Percentiles rank a stretch among this genome's conserved stretches.
Evolutionary conservation across 345 rosid genomes (phyloP).

Genomic region (Eutrema heterophyllum): DNA sequence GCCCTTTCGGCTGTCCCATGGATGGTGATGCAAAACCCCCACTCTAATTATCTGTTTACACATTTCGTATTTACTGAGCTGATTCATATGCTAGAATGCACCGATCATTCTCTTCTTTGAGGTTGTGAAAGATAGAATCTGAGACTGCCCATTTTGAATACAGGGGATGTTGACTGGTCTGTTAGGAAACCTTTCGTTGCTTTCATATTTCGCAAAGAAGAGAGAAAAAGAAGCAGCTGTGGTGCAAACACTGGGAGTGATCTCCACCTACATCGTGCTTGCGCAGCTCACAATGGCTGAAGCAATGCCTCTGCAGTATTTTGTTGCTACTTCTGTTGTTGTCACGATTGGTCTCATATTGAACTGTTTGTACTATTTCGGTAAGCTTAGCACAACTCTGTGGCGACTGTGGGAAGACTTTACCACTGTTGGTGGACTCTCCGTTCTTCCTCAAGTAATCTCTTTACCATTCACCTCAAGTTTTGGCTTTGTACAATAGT

Average conservation of each 20-base stretch:
- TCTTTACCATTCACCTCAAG: neutral
- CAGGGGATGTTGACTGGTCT: slow-evolving; percentile 92
- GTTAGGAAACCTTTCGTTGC: slow-evolving; percentile 80
- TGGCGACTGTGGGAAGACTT: slow-evolving; percentile 90
- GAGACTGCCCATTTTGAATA: slow-evolving; percentile 16
- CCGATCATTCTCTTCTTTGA: neutral
- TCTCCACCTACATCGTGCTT: slow-evolving; percentile 52
- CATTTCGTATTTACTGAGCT: neutral
- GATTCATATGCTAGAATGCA: too few species aligned
- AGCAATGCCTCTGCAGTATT: slow-evolving; percentile 73
- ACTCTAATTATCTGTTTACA: neutral
- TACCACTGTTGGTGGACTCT: slow-evolving; percentile 67
- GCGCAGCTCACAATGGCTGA: slow-evolving; percentile 78
- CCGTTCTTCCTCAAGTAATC: slow-evolving; percentile 74
- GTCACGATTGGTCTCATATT: slow-evolving; percentile 56
- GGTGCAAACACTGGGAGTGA: slow-evolving; percentile 80
- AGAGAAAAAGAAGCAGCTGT: slow-evolving; percentile 68
- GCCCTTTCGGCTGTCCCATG: slow-evolving; percentile 91
- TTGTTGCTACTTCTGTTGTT: slow-evolving; percentile 47
- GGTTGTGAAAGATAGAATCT: neutral
- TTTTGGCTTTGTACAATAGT: neutral
- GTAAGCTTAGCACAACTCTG: slow-evolving; percentile 40
- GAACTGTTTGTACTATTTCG: slow-evolving; percentile 52
- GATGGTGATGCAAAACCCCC: slow-evolving; percentile 43
- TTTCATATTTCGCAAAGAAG: slow-evolving; percentile 81